Evolutionary conservation across 768 basidiomycete species (phyloP).

Genomic region (Serendipita sp.): DNA sequence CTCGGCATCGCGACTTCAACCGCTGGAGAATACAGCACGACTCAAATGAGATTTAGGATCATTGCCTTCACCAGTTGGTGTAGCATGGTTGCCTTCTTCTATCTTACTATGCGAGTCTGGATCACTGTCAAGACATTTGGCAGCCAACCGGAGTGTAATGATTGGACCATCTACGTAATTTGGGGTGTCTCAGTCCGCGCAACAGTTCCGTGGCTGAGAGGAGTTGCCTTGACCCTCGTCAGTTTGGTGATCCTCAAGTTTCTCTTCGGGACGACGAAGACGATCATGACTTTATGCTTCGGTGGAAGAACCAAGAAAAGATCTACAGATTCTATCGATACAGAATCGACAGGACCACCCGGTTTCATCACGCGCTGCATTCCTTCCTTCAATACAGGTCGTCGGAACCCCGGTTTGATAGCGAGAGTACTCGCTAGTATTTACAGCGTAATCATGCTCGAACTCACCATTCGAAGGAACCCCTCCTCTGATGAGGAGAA

Average conservation of each 20-base stretch:
- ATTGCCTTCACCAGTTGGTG: not conserved
- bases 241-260: not conserved
- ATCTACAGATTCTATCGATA: not conserved
- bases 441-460: slow-evolving; percentile 8
- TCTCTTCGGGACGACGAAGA: not conserved
- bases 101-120: slow-evolving; percentile 3
- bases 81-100: slow-evolving; percentile 2
- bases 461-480: slow-evolving; percentile 7
- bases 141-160: slow-evolving; percentile 6
- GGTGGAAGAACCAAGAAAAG: not conserved
- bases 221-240: not conserved
- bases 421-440: slow-evolving; percentile 2
- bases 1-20: slow-evolving; percentile 6
- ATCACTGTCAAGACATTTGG: slow-evolving; percentile 7
- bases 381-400: not conserved
- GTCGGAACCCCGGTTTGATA: not conserved
- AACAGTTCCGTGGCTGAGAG: slow-evolving; percentile 7
- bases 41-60: not conserved
- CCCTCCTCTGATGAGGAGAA: slow-evolving; percentile 1
- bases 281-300: not conserved
- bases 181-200: slow-evolving; percentile 2
- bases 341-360: not conserved
- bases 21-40: slow-evolving; percentile 5
- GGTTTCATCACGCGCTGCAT: not conserved
- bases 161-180: slow-evolving; percentile 6